Evolutionary conservation across 176 grass and related monocot genomes (phyloP), one percentile per base, ranked within the genome.

Genomic region (Carex pumila): DNA sequence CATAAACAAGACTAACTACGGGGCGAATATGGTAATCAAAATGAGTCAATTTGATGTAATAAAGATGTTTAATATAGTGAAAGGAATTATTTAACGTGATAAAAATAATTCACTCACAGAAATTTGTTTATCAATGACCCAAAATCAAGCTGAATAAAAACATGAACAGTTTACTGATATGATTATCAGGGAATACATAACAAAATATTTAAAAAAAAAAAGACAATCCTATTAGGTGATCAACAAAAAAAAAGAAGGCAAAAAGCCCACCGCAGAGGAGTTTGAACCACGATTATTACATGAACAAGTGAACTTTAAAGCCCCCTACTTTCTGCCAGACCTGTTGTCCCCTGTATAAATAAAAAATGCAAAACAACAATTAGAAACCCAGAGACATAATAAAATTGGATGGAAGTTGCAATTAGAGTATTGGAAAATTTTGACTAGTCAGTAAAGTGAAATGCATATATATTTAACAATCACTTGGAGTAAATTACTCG

Each of bases 261-360:
- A 36, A 71, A 71, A 21, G 39, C 18, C 18, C 68, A 71, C 9
- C 7, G 21, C 1, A 47, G 19, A 71, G 68, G 39, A 71, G 39
- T 39, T 71, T 71, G 19, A 71, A 71, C 39, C 68, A 71, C 68
- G 12, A 71, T 71, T 71, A 71, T 71, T 71, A 45, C 68, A 71
- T 43, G 19, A 62, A 62, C 68, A 43, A 41, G 0, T 45, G 37
- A 19, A 71, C 68, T 71, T 47, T 5, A 15, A 45, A 31, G 32
- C 15, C 67, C 17, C 2, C 7, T 18, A 45, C 3, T 7, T 70
- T 22, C 19, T 61, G 60, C n/a, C 2, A 10, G 18, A n/a, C 19
- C 3, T 71, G 68, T 47, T 36, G 4, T 71, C 19, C 14, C 39
- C 68, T 71, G 39, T 12, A 68, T 68, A 68, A 68, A 68, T 68